phyloP scores from a whole-genome alignment of 257 asterid genomes.

The Solanum clarkiae region DNA sequence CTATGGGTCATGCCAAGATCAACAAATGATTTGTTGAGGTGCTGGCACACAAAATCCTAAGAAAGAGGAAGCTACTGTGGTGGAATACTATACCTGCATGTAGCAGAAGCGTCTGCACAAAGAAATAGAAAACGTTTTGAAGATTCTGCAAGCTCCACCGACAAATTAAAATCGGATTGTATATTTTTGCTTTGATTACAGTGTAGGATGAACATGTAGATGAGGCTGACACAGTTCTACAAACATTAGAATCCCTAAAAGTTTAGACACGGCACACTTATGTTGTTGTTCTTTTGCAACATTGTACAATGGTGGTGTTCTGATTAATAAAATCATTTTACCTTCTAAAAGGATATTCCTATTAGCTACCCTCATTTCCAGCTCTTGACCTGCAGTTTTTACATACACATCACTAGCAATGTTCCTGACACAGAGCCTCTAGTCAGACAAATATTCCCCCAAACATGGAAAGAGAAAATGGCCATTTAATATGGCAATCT shows the following conservation, averaged over 20 bases:
- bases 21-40: no score
- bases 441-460: not conserved
- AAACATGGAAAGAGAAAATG: not conserved
- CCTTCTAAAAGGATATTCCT: not conserved
- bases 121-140: no score
- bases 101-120: no score
- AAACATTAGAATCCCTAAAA: not conserved
- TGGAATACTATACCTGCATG: no score
- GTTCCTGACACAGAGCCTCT: not conserved
- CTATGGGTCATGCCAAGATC: no score
- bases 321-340: not conserved
- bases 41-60: no score
- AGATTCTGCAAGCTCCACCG: no score
- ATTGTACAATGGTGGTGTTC: not conserved
- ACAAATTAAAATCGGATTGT: not conserved
- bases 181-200: not conserved
- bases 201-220: not conserved
- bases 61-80: no score
- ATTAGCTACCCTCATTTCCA: not conserved
- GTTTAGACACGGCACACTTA: not conserved
- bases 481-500: not conserved
- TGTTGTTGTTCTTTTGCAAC: not conserved
- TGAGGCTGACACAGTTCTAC: not conserved
- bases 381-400: not conserved
- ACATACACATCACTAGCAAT: not conserved